Evolutionary conservation across 306 rosid genomes (phyloP).

Genomic region (Prunus fruticosa): DNA sequence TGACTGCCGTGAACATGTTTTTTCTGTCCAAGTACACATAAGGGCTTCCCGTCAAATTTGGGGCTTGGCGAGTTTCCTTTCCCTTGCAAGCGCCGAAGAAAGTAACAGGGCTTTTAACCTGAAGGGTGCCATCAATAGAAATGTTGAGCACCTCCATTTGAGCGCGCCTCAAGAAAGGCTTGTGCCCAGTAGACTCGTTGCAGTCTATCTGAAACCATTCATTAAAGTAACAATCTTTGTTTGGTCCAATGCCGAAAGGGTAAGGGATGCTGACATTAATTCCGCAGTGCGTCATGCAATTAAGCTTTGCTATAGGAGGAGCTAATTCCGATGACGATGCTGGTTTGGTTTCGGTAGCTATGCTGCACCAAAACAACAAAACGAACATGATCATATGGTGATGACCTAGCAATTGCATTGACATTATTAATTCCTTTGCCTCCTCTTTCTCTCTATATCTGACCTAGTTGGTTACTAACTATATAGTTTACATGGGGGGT

Average conservation of each 20-base stretch:
- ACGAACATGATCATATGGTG: no score
- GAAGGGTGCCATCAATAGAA: background rate
- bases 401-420: no score
- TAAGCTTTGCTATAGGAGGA: background rate
- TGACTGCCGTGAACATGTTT: conserved; percentile 5
- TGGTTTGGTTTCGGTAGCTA: no score
- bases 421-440: background rate
- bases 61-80: background rate
- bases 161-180: conserved; percentile 6
- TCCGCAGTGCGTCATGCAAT: conserved; percentile 33
- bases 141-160: conserved; percentile 5
- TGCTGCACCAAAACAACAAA: no score
- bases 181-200: background rate
- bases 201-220: conserved; percentile 41
- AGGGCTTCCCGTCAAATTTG: conserved; percentile 5
- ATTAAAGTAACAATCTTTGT: conserved; percentile 14
- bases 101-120: conserved; percentile 16
- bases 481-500: no score
- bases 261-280: background rate
- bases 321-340: background rate
- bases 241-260: conserved; percentile 38
- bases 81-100: background rate
- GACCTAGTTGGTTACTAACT: no score
- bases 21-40: background rate
- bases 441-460: no score